Evolutionary conservation across 495 filamentous ascomycete genomes (phyloP).

Genomic region (Sporormia fimetaria): DNA sequence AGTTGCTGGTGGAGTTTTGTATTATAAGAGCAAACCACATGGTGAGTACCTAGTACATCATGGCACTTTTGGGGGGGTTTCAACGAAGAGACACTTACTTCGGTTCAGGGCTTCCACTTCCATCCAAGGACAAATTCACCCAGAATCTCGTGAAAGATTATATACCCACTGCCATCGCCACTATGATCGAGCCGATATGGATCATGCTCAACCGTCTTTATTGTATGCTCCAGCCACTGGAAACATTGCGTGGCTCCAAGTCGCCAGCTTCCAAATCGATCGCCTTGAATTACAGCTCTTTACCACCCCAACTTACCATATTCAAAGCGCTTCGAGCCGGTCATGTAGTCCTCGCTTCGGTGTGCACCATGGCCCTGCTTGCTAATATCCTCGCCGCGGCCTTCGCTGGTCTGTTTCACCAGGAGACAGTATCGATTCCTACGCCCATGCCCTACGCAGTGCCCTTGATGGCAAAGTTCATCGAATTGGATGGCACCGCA

Average conservation of each 20-base stretch:
- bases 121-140: conserved; percentile 31
- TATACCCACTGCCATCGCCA: conserved; percentile 36
- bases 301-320: conserved; percentile 37
- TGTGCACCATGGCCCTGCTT: conserved; percentile 33
- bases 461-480: conserved; percentile 6
- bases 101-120: conserved; percentile 32
- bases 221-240: conserved; percentile 32
- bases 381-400: conserved; percentile 35
- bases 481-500: too few relatives aligned
- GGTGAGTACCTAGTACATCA: too few relatives aligned
- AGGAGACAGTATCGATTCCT: background rate
- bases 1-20: too few relatives aligned
- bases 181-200: conserved; percentile 39
- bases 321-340: conserved; percentile 31
- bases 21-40: too few relatives aligned
- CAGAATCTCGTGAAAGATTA: conserved; percentile 37
- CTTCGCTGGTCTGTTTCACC: conserved; percentile 32
- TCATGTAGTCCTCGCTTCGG: conserved; percentile 32
- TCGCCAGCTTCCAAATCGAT: conserved; percentile 28
- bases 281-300: conserved; percentile 33
- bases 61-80: background rate
- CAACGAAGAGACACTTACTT: conserved; percentile 1
- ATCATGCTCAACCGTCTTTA: conserved; percentile 34
- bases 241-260: conserved; percentile 30
- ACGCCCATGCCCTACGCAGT: conserved; percentile 2